Conservation (phyloP, 1,284 basidiomycete species). For the Uromyces viciae-fabae region DNA sequence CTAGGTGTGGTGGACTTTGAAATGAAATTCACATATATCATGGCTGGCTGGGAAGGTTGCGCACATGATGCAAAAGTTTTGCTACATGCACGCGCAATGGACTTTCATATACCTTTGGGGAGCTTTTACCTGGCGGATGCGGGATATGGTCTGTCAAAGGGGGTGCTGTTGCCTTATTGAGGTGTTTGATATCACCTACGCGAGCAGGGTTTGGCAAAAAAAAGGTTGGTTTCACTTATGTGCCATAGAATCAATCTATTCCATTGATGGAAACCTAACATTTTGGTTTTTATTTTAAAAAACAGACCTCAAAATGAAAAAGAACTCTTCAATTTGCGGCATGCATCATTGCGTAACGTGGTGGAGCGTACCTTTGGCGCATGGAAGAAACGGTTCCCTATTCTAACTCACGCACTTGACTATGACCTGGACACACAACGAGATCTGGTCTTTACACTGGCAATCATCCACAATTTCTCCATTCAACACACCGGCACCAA, state of each 20-base stretch:
- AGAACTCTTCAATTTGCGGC: slow-evolving; percentile 46
- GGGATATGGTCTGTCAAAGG: slow-evolving; percentile 54
- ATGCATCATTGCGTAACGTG: slow-evolving; percentile 43
- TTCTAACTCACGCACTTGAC: not conserved
- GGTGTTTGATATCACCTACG: slow-evolving; percentile 48
- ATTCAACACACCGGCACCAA: not conserved
- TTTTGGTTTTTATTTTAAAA: no score
- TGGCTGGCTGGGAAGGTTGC: slow-evolving; percentile 56
- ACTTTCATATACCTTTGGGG: slow-evolving; percentile 53
- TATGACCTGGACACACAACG: not conserved
- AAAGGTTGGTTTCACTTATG: not conserved
- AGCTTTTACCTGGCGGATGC: slow-evolving; percentile 58
- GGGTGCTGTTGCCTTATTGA: slow-evolving; percentile 51
- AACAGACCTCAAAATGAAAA: slow-evolving; percentile 39
- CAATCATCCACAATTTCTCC: not conserved
- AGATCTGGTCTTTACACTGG: not conserved
- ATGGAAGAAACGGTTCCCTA: slow-evolving; percentile 28
- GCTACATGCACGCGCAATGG: slow-evolving; percentile 48
- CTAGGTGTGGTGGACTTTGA: slow-evolving; percentile 53
- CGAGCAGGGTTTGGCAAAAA: slow-evolving; percentile 45
- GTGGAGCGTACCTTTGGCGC: slow-evolving; percentile 46
- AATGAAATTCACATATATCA: slow-evolving; percentile 54
- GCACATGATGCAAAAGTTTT: slow-evolving; percentile 55
- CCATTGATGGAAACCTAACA: not conserved
- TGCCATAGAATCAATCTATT: no score